These are phyloP conservation scores for Gossypium gossypioides DNA, from an alignment of 441 rosid genomes.

Conservation along the genomic window DNA sequence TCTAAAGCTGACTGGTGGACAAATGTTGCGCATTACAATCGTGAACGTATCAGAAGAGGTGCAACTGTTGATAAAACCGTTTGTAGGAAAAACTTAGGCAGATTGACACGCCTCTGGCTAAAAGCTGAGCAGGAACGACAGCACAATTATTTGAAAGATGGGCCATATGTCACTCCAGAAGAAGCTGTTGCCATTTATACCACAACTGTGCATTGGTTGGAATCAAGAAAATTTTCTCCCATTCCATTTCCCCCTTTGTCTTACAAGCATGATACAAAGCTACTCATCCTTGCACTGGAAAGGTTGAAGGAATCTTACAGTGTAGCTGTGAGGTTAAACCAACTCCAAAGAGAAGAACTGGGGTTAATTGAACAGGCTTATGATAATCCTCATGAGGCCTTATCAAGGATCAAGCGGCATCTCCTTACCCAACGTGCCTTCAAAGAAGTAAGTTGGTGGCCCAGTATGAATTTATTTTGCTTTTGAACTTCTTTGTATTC, in stretches of 20 bases:
- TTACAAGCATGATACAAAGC: slow-evolving; percentile 95
- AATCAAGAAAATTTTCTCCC: slow-evolving; percentile 92
- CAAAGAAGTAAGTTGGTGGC: slow-evolving; percentile 57
- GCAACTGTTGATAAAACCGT: slow-evolving; percentile 99
- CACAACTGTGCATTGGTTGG: slow-evolving; percentile 97
- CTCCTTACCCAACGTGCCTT: slow-evolving; percentile 96
- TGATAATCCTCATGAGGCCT: slow-evolving; percentile 97
- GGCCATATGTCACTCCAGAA: slow-evolving; percentile 97
- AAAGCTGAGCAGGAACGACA: slow-evolving; percentile 99
- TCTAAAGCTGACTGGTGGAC: slow-evolving; percentile 99
- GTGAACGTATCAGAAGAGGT: slow-evolving; percentile 96
- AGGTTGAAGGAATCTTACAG: slow-evolving; percentile 95
- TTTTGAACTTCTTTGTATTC: not conserved
- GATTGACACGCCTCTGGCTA: slow-evolving; percentile 97
- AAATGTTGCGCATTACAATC: slow-evolving; percentile 95
- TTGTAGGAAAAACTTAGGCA: slow-evolving; percentile 89
- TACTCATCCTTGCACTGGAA: slow-evolving; percentile 93
- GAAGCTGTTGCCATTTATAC: slow-evolving; percentile 98
- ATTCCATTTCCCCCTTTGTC: slow-evolving; percentile 96
- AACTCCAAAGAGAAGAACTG: slow-evolving; percentile 91
- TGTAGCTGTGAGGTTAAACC: slow-evolving; percentile 97
- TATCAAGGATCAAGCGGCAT: slow-evolving; percentile 93
- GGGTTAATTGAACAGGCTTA: slow-evolving; percentile 99
- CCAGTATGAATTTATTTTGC: not conserved
- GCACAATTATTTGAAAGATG: slow-evolving; percentile 94